Conservation (phyloP, 2,329 filamentous ascomycete species). For the Esteya vermicola region DNA sequence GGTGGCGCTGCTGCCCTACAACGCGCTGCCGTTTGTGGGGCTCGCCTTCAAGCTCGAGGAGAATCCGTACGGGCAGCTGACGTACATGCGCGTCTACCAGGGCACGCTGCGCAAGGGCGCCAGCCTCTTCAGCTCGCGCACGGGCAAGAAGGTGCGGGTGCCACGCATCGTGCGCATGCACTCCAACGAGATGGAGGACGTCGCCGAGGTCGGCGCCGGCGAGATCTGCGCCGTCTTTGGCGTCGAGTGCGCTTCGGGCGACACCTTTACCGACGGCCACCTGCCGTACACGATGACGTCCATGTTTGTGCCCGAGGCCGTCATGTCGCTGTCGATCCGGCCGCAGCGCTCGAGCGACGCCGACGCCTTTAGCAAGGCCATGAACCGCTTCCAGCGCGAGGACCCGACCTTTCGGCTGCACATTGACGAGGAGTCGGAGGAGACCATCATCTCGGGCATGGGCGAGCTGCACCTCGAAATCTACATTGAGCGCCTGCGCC, state of each 20-base stretch:
- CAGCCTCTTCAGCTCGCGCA: slow-evolving; percentile 86
- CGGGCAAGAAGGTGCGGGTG: slow-evolving; percentile 90
- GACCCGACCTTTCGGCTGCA: slow-evolving; percentile 95
- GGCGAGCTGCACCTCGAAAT: slow-evolving; percentile 94
- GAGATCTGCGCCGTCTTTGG: slow-evolving; percentile 98
- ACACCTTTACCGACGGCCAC: slow-evolving; percentile 91
- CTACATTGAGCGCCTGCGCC: slow-evolving; percentile 90
- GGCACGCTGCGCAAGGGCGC: slow-evolving; percentile 77
- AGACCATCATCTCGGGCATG: slow-evolving; percentile 98
- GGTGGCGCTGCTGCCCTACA: slow-evolving; percentile 85
- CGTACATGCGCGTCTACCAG: slow-evolving; percentile 97
- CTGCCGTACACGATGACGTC: slow-evolving; percentile 92
- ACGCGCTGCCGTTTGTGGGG: slow-evolving; percentile 84
- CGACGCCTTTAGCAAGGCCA: slow-evolving; percentile 93
- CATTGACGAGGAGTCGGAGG: slow-evolving; percentile 81
- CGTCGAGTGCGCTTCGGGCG: slow-evolving; percentile 92
- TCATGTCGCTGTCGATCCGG: slow-evolving; percentile 95
- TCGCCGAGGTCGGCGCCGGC: slow-evolving; percentile 79
- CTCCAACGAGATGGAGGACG: slow-evolving; percentile 98
- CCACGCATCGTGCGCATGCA: slow-evolving; percentile 98
- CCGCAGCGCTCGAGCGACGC: slow-evolving; percentile 87
- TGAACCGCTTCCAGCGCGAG: slow-evolving; percentile 96
- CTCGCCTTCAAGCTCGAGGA: slow-evolving; percentile 98
- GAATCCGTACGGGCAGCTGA: slow-evolving; percentile 95
- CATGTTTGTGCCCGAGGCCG: slow-evolving; percentile 95